phyloP scores from a whole-genome alignment of 192 early-diverging fungal species.

The Backusella australiensis region DNA sequence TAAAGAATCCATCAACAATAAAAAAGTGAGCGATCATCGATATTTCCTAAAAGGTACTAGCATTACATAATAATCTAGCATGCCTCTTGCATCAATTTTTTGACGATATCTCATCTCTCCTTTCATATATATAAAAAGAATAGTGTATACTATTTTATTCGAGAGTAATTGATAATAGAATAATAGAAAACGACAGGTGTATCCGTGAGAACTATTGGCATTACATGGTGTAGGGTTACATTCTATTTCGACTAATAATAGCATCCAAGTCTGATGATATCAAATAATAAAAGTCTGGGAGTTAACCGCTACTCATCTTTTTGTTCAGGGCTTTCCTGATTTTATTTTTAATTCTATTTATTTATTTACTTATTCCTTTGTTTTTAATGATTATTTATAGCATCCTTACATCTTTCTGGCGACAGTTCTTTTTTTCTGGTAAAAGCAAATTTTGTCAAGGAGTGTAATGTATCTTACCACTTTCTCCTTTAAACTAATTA shows the following conservation, averaged over 20 bases:
- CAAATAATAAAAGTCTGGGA: background rate
- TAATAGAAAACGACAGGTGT: background rate
- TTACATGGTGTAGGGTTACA: background rate
- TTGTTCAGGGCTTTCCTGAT: background rate
- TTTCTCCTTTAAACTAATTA: background rate
- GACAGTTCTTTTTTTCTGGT: background rate
- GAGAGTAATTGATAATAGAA: background rate
- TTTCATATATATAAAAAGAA: background rate
- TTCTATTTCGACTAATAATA: background rate
- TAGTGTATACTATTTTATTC: background rate
- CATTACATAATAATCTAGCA: background rate
- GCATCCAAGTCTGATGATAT: background rate
- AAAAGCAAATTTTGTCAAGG: background rate
- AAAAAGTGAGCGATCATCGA: background rate
- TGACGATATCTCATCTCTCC: background rate
- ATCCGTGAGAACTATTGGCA: background rate
- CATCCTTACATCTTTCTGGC: background rate
- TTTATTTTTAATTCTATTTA: background rate
- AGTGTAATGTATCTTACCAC: background rate
- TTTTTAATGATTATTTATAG: background rate
- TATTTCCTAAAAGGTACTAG: background rate
- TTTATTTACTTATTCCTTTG: background rate
- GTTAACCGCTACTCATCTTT: background rate
- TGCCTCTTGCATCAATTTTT: background rate
- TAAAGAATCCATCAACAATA: background rate